Conservation (phyloP, 2,329 filamentous ascomycete species). For the Tothia fuscella region DNA sequence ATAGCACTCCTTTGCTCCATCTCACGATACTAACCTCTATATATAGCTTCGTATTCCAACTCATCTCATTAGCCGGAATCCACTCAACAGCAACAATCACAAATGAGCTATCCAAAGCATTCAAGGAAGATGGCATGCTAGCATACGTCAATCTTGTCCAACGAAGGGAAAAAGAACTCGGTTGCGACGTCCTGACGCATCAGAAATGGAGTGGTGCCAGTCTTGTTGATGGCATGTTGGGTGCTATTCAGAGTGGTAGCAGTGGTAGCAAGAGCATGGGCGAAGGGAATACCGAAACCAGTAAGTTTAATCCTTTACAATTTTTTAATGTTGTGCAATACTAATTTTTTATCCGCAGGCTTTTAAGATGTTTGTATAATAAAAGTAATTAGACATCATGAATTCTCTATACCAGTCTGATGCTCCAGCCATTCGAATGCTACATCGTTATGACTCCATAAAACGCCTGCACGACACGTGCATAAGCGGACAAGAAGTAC, state of each 20-base stretch:
- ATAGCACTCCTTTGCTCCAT: background rate
- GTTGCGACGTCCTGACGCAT: slow-evolving; percentile 86
- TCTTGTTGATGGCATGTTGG: slow-evolving; percentile 81
- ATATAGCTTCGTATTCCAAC: slow-evolving; percentile 46
- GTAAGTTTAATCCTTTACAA: background rate
- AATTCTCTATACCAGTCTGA: too few species aligned
- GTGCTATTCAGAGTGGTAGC: slow-evolving; percentile 82
- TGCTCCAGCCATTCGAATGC: too few species aligned
- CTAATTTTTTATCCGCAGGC: too few species aligned
- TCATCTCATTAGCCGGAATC: slow-evolving; percentile 53
- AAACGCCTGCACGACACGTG: too few species aligned
- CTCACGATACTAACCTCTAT: slow-evolving; percentile 13
- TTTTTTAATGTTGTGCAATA: too few species aligned
- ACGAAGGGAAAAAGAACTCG: slow-evolving; percentile 75
- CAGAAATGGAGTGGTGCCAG: slow-evolving; percentile 72
- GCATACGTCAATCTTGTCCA: slow-evolving; percentile 95
- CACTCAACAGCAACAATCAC: slow-evolving; percentile 52
- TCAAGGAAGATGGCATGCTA: slow-evolving; percentile 88
- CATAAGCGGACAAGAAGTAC: too few species aligned
- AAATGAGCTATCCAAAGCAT: slow-evolving; percentile 65
- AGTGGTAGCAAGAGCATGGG: slow-evolving; percentile 89
- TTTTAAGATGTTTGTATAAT: too few species aligned
- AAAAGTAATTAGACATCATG: too few species aligned
- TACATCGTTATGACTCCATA: too few species aligned
- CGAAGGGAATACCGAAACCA: slow-evolving; percentile 73